Conservation (phyloP, 2,329 filamentous ascomycete genomes). For the Chlorencoelia australis region DNA sequence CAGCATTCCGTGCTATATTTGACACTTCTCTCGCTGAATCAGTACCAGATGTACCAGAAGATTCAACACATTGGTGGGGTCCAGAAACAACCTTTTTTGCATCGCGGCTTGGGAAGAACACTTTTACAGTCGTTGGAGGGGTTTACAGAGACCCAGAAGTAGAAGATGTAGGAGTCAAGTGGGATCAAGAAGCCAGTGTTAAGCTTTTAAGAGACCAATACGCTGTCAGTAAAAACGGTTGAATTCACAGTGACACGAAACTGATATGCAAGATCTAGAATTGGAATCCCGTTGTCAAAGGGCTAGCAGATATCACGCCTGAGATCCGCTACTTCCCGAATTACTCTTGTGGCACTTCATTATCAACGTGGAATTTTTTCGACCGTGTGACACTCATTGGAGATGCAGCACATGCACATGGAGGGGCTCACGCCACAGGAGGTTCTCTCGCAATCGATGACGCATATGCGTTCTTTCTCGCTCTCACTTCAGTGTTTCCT, state of each 20-base stretch:
- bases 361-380: conserved; percentile 26
- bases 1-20: conserved; percentile 30
- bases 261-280: too few relatives aligned
- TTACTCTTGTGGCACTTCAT: conserved; percentile 21
- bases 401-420: conserved; percentile 31
- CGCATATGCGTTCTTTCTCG: conserved; percentile 26
- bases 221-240: conserved; percentile 12
- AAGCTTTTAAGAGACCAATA: conserved; percentile 23
- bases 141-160: conserved; percentile 20
- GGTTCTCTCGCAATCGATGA: conserved; percentile 32
- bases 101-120: conserved; percentile 19
- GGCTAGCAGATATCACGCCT: conserved; percentile 27
- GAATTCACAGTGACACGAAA: too few relatives aligned
- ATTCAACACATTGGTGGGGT: conserved; percentile 30
- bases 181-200: conserved; percentile 24
- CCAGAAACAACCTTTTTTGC: conserved; percentile 28
- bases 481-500: conserved; percentile 13
- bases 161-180: conserved; percentile 19
- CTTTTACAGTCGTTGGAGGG: conserved; percentile 27
- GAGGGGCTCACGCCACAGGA: conserved; percentile 30
- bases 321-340: conserved; percentile 29
- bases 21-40: conserved; percentile 25
- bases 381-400: conserved; percentile 27
- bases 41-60: conserved; percentile 27
- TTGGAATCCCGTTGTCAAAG: conserved; percentile 29